Evolutionary conservation across 148 eudicot species (phyloP).

Genomic region (Camellia sinensis): DNA sequence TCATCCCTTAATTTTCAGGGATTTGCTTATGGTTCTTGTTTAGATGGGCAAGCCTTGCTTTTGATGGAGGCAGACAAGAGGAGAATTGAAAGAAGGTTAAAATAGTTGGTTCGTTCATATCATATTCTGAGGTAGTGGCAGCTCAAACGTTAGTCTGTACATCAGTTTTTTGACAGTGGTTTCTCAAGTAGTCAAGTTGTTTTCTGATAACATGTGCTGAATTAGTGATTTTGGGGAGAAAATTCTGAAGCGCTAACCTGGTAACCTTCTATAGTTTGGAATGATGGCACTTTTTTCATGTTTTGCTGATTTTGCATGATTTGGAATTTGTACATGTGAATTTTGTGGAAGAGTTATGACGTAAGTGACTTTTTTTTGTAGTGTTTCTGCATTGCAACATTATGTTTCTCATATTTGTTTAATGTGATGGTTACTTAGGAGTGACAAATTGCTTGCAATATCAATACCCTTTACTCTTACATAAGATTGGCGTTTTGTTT

Average conservation of each 20-base stretch:
- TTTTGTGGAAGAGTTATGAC: neutral
- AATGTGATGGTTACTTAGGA: no score
- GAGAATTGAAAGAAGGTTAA: no score
- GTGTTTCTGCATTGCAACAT: neutral
- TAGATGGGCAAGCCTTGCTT: no score
- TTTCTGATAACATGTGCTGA: neutral
- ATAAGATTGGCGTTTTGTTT: no score
- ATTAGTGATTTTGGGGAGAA: neutral
- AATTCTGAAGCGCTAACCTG: neutral
- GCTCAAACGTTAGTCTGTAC: neutral
- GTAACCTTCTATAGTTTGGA: neutral
- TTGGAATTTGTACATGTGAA: neutral
- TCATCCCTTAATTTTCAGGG: no score
- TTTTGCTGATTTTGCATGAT: neutral
- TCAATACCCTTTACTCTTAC: no score
- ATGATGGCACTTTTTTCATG: neutral
- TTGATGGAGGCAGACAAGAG: no score
- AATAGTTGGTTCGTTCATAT: no score
- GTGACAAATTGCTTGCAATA: no score
- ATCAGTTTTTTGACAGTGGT: neutral
- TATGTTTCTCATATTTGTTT: neutral
- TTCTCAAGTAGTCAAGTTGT: neutral
- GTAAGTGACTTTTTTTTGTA: no score
- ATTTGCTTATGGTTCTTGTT: no score
- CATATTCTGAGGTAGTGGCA: no score